Evolutionary conservation across 306 rosid species (phyloP).

Genomic region (Pueraria montana): DNA sequence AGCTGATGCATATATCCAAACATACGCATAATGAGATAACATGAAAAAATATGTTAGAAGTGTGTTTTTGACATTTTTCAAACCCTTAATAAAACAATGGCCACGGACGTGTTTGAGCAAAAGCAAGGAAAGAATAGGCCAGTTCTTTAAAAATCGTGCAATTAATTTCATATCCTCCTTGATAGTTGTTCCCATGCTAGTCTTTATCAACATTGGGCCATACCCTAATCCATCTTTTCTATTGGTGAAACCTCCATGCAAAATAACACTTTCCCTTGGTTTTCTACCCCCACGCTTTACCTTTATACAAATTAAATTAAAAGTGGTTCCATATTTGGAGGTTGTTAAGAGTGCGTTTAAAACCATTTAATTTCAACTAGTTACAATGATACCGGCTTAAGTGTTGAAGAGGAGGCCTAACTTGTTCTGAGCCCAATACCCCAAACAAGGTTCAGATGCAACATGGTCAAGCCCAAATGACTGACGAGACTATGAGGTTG

Average conservation of each 20-base stretch:
- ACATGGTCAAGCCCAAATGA: too few relatives aligned
- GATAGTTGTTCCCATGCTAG: background rate
- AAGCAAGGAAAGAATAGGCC: background rate
- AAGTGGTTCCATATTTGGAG: background rate
- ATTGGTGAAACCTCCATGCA: background rate
- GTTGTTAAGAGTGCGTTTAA: background rate
- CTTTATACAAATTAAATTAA: background rate
- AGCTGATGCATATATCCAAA: too few relatives aligned
- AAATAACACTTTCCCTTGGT: background rate
- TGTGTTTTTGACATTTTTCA: too few relatives aligned
- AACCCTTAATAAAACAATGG: background rate
- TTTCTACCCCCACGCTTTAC: too few relatives aligned
- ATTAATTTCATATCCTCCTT: constrained; percentile 2
- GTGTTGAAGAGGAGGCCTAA: background rate
- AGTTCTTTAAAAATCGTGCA: constrained; percentile 25
- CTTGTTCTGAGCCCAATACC: background rate
- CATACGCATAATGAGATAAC: too few relatives aligned
- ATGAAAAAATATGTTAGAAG: too few relatives aligned
- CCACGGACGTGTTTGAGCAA: background rate
- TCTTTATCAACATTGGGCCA: background rate
- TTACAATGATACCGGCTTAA: background rate
- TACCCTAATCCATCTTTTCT: background rate
- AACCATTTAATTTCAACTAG: background rate
- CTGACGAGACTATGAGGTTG: too few relatives aligned
- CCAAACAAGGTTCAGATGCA: background rate